These are phyloP conservation scores for Myxozyma mucilagina DNA, from an alignment of 805 yeast genomes.

Conservation along the genomic window DNA sequence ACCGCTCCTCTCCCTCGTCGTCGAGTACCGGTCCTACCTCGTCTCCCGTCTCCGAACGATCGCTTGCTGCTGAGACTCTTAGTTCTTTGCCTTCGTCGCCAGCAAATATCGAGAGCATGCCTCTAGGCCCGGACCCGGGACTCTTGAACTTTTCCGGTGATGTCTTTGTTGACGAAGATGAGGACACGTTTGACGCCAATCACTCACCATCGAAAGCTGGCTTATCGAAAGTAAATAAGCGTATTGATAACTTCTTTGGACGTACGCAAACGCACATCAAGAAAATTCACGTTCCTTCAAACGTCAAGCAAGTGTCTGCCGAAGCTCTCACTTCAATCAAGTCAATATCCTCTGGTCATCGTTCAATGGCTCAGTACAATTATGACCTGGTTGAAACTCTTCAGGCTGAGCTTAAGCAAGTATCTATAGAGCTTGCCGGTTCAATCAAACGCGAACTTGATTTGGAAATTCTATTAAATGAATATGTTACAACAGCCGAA, in stretches of 20 bases:
- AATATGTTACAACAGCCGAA: conserved; percentile 25
- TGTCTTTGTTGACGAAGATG: conserved; percentile 8
- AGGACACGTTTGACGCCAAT: background rate
- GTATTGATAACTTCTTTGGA: conserved; percentile 8
- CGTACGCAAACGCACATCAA: conserved; percentile 22
- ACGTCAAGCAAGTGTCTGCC: conserved; percentile 21
- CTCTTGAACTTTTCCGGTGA: background rate
- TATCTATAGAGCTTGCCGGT: conserved; percentile 29
- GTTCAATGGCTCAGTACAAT: conserved; percentile 12
- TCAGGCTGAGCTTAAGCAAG: conserved; percentile 24
- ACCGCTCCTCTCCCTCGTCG: background rate
- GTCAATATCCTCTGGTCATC: conserved; percentile 6
- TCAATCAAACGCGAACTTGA: conserved; percentile 32
- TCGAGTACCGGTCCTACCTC: background rate
- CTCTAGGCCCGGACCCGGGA: background rate
- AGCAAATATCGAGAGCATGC: background rate
- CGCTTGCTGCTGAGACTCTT: background rate
- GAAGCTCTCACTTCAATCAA: conserved; percentile 16
- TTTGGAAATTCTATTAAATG: conserved; percentile 26
- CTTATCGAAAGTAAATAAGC: background rate
- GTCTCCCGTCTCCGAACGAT: conserved; percentile 3
- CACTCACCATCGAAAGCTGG: background rate
- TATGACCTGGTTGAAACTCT: conserved; percentile 20
- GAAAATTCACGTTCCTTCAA: conserved; percentile 14
- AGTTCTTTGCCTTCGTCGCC: conserved; percentile 5